Base-by-base conservation (phyloP, 1,139 yeast genomes). In the Pichia sp. region DNA sequence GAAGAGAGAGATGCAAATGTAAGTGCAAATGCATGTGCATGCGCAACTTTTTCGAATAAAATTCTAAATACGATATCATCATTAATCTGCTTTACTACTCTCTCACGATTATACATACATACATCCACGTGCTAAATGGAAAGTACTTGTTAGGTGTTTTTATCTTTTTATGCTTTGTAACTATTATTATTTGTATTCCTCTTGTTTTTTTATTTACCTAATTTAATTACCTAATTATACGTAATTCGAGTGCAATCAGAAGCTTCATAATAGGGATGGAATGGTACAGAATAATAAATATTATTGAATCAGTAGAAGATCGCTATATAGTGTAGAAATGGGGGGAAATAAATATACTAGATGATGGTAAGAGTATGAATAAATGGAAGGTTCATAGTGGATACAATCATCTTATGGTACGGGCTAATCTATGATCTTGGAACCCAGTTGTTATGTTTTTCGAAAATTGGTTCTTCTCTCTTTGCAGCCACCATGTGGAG, bases 391-490 rank as follows among this genome's bases (percentile, higher is more conserved):
- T 19, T 19, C 23, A 19, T 19, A 19, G 23, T 2, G 3, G 23
- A 19, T 19, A 19, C 23, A 19, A 19, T 19, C 23, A 19, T 19
- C 23, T 19, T 19, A 19, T 19, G 23, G 23, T 19, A 19, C 23
- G 23, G 23, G 23, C 2, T 2, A 19, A 19, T 26, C 16, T 40
- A n/a, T 51, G 63, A 62, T 58, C 70, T 65, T 57, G 73, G 73
- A 51, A 64, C 65, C 57, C 64, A 70, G 41, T 67, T 69, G 42
- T 61, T 60, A 31, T 58, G 59, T 40, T 54, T 41, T 48, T 56
- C 51, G 51, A 56, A 64, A 10, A 67, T 56, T 13, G 72, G 26
- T 48, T 52, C 53, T 13, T 61, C 65, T 62, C 74, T 67, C 57
- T 66, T 64, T 42, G 63, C 63, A 34, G 67, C 67, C 23, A 61